These are phyloP conservation scores for Phytopythium cucurbitacearum DNA, from an alignment of 352 stramenopile species.

Conservation along the genomic window DNA sequence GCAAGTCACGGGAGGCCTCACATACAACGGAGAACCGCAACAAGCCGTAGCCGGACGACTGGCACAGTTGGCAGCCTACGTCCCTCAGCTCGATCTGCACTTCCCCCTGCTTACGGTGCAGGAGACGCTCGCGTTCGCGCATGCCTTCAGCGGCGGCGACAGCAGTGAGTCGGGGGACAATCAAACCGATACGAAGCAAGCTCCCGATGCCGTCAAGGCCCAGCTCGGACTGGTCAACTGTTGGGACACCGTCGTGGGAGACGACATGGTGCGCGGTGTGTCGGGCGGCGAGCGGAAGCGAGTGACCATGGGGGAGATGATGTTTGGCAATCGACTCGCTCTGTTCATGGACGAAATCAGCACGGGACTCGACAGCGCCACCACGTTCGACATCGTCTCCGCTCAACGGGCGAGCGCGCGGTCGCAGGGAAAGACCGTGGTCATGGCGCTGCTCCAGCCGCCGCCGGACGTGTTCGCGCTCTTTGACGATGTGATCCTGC, in stretches of 20 bases:
- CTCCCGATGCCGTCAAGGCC: slow-evolving; percentile 37
- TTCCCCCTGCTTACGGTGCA: slow-evolving; percentile 44
- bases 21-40: slow-evolving; percentile 26
- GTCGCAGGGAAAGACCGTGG: slow-evolving; percentile 34
- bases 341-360: slow-evolving; percentile 90
- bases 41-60: slow-evolving; percentile 14
- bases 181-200: slow-evolving; percentile 13
- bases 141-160: slow-evolving; percentile 27
- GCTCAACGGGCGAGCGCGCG: slow-evolving; percentile 46
- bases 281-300: slow-evolving; percentile 66
- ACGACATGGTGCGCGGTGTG: slow-evolving; percentile 45
- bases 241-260: slow-evolving; percentile 46
- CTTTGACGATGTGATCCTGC: slow-evolving; percentile 51
- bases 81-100: slow-evolving; percentile 40
- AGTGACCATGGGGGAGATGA: slow-evolving; percentile 78
- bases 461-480: slow-evolving; percentile 48
- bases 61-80: slow-evolving; percentile 43
- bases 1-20: slow-evolving; percentile 16
- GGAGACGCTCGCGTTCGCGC: slow-evolving; percentile 48
- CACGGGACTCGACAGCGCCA: slow-evolving; percentile 88
- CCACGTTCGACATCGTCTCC: slow-evolving; percentile 88
- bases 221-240: slow-evolving; percentile 35
- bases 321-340: slow-evolving; percentile 60
- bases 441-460: slow-evolving; percentile 56
- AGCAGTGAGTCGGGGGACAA: slow-evolving; percentile 29